Conservation (phyloP, 2,329 filamentous ascomycete species). For the Sclerotinia sclerotiorum region DNA sequence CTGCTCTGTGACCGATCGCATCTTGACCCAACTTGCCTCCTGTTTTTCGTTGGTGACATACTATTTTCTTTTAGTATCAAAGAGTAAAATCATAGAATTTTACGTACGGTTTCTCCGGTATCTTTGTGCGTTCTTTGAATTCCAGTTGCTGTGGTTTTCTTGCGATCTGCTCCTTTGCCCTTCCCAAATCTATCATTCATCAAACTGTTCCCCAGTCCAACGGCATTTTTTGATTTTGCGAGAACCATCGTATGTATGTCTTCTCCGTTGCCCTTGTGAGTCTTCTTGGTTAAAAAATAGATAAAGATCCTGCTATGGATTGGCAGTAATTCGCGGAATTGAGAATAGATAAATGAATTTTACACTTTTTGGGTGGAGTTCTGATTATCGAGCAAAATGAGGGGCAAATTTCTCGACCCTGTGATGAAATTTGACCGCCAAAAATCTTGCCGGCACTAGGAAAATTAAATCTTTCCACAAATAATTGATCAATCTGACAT, state of each 20-base stretch:
- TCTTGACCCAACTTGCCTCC: conserved; percentile 97
- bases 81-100: not conserved
- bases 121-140: conserved; percentile 67
- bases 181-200: conserved; percentile 99
- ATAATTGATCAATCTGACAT: conserved; percentile 16
- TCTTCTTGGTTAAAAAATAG: not conserved
- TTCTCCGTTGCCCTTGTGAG: not conserved
- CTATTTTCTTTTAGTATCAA: conserved; percentile 43
- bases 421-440: conserved; percentile 27
- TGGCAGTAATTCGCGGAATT: not conserved
- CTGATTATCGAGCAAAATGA: conserved; percentile 32
- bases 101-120: conserved; percentile 69
- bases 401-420: conserved; percentile 23
- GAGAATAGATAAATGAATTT: conserved; percentile 13
- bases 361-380: conserved; percentile 40
- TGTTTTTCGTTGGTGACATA: conserved; percentile 90
- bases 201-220: conserved; percentile 92
- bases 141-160: conserved; percentile 61
- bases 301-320: not conserved
- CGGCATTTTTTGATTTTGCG: conserved; percentile 91
- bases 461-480: conserved; percentile 25
- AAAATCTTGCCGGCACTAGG: conserved; percentile 22
- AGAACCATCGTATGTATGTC: conserved; percentile 57
- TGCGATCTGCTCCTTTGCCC: conserved; percentile 81
- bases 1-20: conserved; percentile 98